These are phyloP conservation scores for Oldenlandia corymbosa DNA, from an alignment of 257 asterid species.

Conservation along the genomic window DNA sequence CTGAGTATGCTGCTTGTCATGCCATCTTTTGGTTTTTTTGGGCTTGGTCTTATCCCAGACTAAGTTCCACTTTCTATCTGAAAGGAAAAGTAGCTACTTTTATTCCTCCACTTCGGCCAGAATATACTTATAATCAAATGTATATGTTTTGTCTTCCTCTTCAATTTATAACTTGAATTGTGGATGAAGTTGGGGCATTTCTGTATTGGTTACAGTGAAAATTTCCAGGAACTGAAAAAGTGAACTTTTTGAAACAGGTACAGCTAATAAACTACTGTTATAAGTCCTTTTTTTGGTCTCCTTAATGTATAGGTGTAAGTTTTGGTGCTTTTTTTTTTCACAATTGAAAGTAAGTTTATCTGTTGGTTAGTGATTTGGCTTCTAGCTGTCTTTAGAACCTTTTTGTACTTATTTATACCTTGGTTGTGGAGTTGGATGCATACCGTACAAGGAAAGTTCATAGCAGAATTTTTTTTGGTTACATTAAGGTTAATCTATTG, in stretches of 20 bases:
- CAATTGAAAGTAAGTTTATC: too few relatives aligned
- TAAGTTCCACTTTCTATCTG: not conserved
- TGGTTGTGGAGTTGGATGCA: not conserved
- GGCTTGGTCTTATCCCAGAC: too few relatives aligned
- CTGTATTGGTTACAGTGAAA: too few relatives aligned
- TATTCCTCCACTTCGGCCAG: not conserved
- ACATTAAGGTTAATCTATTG: not conserved
- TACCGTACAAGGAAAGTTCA: not conserved
- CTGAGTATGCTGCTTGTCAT: not conserved
- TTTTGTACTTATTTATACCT: too few relatives aligned
- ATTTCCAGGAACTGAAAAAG: not conserved
- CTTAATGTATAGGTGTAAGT: too few relatives aligned
- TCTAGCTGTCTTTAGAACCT: not conserved
- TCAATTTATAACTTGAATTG: not conserved
- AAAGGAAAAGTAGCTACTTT: not conserved
- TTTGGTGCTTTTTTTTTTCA: too few relatives aligned
- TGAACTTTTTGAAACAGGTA: not conserved
- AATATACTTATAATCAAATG: not conserved
- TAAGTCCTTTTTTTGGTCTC: not conserved
- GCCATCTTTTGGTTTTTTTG: not conserved
- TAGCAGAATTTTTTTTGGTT: not conserved
- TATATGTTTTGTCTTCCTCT: not conserved
- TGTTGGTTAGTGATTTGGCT: slow-evolving; percentile 1
- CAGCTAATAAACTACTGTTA: too few relatives aligned
- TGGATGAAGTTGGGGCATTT: not conserved